These are phyloP conservation scores for Glycine soja DNA, from an alignment of 306 rosid genomes.

Conservation along the genomic window DNA sequence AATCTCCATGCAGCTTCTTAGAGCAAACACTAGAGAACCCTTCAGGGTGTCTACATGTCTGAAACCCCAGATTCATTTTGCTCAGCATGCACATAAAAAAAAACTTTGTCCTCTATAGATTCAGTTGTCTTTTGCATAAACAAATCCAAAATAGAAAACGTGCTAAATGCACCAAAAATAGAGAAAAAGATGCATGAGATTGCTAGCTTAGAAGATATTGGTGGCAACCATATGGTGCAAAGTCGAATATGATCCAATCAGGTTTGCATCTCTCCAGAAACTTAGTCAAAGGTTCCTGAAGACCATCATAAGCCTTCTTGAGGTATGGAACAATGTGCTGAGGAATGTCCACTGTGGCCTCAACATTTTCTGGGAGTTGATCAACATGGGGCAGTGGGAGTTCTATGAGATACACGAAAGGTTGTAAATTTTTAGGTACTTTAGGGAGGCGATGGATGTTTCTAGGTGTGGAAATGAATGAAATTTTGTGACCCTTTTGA, in stretches of 20 bases:
- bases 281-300: background rate
- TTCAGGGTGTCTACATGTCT: background rate
- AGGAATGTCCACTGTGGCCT: conserved; percentile 1
- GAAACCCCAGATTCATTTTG: background rate
- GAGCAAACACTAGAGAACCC: background rate
- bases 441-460: background rate
- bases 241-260: background rate
- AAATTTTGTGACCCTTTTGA: conserved; percentile 18
- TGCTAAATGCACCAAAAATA: background rate
- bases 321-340: background rate
- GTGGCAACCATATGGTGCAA: background rate
- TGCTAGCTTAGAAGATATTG: too few species aligned
- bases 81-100: background rate
- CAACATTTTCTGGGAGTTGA: background rate
- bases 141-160: background rate
- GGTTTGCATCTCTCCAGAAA: too few species aligned
- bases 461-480: conserved; percentile 14
- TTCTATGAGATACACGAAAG: background rate
- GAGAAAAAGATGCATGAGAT: too few species aligned
- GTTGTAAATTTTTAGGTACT: background rate
- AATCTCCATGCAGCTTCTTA: background rate
- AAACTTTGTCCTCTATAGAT: background rate
- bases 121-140: background rate
- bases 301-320: conserved; percentile 8
- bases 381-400: background rate